Conservation (phyloP, 2,329 filamentous ascomycete species). For the Penicillium sp. region DNA sequence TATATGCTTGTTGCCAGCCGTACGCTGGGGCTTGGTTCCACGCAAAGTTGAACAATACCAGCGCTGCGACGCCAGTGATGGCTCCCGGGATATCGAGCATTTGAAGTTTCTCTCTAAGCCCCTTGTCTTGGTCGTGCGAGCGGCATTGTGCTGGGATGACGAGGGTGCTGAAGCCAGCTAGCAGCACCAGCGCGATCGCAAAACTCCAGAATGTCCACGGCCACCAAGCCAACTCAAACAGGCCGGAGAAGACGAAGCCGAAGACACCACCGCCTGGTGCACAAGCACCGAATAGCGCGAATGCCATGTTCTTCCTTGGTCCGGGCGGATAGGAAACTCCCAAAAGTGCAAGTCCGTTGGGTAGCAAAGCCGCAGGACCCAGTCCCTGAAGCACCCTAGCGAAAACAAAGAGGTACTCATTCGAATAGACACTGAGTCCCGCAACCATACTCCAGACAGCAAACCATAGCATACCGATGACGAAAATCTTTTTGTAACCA, state of each 20-base stretch:
- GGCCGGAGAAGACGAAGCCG: slow-evolving; percentile 42
- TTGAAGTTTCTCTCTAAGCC: not conserved
- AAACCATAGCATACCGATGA: slow-evolving; percentile 33
- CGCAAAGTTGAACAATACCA: slow-evolving; percentile 66
- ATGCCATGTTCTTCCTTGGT: slow-evolving; percentile 60
- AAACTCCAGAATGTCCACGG: slow-evolving; percentile 50
- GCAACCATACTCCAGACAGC: slow-evolving; percentile 29
- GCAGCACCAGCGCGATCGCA: slow-evolving; percentile 35
- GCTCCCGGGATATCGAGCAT: slow-evolving; percentile 42
- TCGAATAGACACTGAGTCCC: slow-evolving; percentile 29
- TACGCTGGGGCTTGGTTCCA: slow-evolving; percentile 65
- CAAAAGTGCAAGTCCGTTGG: slow-evolving; percentile 32
- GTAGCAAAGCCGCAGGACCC: slow-evolving; percentile 2
- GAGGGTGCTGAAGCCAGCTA: slow-evolving; percentile 38
- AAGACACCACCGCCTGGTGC: slow-evolving; percentile 50
- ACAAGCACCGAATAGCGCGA: slow-evolving; percentile 53
- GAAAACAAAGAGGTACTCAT: slow-evolving; percentile 51
- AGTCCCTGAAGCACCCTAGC: slow-evolving; percentile 26
- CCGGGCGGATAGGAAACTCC: slow-evolving; percentile 60
- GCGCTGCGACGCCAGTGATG: slow-evolving; percentile 51
- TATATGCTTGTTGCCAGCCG: slow-evolving; percentile 58
- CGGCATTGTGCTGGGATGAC: slow-evolving; percentile 20
- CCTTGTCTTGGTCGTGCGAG: not conserved
- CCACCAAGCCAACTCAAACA: slow-evolving; percentile 53
- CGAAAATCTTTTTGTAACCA: slow-evolving; percentile 29